Conservation (phyloP, 75 land plant species). For the Pinus tabuliformis region DNA sequence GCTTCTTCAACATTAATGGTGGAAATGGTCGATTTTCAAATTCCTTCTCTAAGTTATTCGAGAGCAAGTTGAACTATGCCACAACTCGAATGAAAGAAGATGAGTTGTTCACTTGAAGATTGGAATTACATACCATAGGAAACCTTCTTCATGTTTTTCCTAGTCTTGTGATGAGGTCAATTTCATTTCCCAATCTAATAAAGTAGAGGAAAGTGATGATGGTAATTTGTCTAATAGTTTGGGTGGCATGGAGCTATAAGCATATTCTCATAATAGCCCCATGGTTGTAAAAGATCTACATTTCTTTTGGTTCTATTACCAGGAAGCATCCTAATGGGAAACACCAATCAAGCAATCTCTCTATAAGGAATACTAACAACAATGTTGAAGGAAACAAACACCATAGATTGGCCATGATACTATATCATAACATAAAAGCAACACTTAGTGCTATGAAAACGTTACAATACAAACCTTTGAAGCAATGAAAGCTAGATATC, state of each 20-base stretch:
- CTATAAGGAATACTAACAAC: no score
- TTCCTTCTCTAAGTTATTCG: constrained; percentile 5
- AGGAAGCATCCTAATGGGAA: no score
- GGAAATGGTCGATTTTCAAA: constrained; percentile 5
- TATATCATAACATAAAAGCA: constrained; percentile 85
- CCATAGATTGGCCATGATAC: constrained; percentile 89
- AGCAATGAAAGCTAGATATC: constrained; percentile 73
- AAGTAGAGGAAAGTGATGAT: constrained; percentile 67
- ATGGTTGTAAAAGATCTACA: no score
- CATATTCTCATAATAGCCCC: neutral
- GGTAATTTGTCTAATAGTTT: constrained; percentile 72
- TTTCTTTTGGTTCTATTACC: no score
- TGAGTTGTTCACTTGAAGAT: constrained; percentile 52
- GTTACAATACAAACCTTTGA: constrained; percentile 73
- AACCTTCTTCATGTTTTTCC: constrained; percentile 83
- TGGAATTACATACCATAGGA: constrained; percentile 86
- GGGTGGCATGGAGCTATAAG: constrained; percentile 85
- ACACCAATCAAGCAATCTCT: no score
- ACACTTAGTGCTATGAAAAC: constrained; percentile 79
- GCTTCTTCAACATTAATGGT: neutral
- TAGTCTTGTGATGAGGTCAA: constrained; percentile 67
- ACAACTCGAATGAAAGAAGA: constrained; percentile 23
- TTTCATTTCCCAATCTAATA: constrained; percentile 10
- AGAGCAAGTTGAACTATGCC: constrained; percentile 18
- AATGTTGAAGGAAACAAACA: constrained; percentile 10